Conservation (phyloP, 345 rosid species). For the Mangifera indica region DNA sequence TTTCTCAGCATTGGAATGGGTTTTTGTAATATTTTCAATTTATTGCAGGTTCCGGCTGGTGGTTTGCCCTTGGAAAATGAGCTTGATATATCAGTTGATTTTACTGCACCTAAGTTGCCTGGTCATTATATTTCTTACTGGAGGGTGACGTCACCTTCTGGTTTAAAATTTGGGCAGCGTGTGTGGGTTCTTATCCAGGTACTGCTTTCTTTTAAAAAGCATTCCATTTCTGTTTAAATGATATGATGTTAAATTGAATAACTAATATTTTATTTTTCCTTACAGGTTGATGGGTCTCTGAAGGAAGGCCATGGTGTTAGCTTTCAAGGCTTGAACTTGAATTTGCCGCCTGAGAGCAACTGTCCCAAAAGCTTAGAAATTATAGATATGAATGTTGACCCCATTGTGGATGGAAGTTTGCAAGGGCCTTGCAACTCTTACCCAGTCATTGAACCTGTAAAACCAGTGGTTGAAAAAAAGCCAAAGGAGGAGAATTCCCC, state of each 20-base stretch:
- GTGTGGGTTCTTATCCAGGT: slow-evolving; percentile 93
- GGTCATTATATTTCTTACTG: slow-evolving; percentile 87
- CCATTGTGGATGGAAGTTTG: slow-evolving; percentile 29
- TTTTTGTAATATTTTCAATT: slow-evolving; percentile 3
- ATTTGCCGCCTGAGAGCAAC: slow-evolving; percentile 48
- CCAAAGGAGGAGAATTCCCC: slow-evolving; percentile 38
- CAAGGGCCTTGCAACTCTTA: slow-evolving; percentile 18
- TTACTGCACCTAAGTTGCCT: slow-evolving; percentile 66
- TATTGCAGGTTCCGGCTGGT: slow-evolving; percentile 55
- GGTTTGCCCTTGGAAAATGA: slow-evolving; percentile 69
- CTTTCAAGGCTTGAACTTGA: slow-evolving; percentile 59
- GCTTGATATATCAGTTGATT: slow-evolving; percentile 72
- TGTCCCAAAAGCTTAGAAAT: slow-evolving; percentile 25
- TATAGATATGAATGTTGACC: slow-evolving; percentile 38
- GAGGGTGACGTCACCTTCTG: slow-evolving; percentile 75
- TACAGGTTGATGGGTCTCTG: slow-evolving; percentile 65
- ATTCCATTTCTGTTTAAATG: neutral
- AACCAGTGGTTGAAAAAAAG: slow-evolving; percentile 29
- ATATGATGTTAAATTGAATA: slow-evolving; percentile 1
- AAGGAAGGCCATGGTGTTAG: slow-evolving; percentile 28
- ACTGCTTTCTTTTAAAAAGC: neutral
- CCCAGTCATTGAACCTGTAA: slow-evolving; percentile 14
- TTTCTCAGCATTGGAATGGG: neutral
- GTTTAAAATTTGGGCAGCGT: slow-evolving; percentile 83
- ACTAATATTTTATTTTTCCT: neutral